Evolutionary conservation across 805 yeast genomes (phyloP), one percentile per base, ranked within the genome.

Genomic region (Pichia nanzhaoensis): DNA sequence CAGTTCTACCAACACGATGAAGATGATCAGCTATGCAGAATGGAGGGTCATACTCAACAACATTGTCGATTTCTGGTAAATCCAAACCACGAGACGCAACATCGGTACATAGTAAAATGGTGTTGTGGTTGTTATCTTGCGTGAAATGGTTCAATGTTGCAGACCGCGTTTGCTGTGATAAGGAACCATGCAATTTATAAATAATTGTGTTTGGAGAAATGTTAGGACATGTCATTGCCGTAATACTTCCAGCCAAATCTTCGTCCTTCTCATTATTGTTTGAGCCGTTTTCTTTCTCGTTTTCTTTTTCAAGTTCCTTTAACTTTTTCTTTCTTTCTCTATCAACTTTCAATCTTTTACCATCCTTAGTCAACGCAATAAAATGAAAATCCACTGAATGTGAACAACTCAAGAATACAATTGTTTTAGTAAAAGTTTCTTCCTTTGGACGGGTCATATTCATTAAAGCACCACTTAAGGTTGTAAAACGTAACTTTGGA

Each of bases 51-150:
- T 81, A 83, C 63, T 93, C 99, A 17, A 93, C 72, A 28, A 93
- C 96, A 39, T 82, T 78, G 37, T 93, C 77, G 47, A 93, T 87
- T 41, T 78, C 74, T 2, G 96, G 95, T 46, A 93, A 68, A 70
- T 93, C 99, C 51, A 93, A 72, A 51, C 99, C 99, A 67, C 99
- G 80, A 30, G 98, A 82, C 0, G 97, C 99, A 50, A 93, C 98
- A 73, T 93, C 99, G 0, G 99, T 93, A 71, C 98, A 91, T 55
- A 93, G 77, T 56, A 93, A 70, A 18, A 93, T 72, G 2, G 82
- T 73, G 6, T 72, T 69, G 34, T 67, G 68, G 1, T 61, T 68
- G 41, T 58, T 63, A 55, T 61, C 60, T 51, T 66, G 73, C 33
- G 70, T 67, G 64, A 86, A 88, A 36, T 77, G 74, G 18, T 73